Evolutionary conservation across 2,329 filamentous ascomycete genomes (phyloP), one percentile per base, ranked within the genome.

Genomic region (Xylariales sp.): DNA sequence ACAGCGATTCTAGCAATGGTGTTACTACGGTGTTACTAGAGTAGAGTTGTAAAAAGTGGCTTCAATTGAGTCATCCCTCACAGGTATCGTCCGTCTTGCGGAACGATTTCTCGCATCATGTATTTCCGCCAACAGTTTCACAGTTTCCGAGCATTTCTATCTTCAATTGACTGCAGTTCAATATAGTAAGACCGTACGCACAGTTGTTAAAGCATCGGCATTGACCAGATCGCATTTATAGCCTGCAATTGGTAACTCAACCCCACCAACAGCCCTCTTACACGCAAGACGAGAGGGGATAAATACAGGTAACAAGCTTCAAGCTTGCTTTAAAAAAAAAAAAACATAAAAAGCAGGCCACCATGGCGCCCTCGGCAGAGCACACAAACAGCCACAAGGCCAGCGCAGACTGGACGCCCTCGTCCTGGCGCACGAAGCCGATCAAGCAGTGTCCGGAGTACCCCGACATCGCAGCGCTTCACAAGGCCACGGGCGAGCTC

Each of bases 371-470:
- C 32, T 65, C 62, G 10, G 39, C 58, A 39, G 58, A 69, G 49
- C 28, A 36, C 16, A 48, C 70, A 60, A 69, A 73, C 57, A 65
- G 69, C 36, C 49, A 55, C 8, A 48, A 64, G 7, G 43, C 61
- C 41, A 34, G 14, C n/a, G 30, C 61, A 55, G 62, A 66, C 67
- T 91, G 89, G 89, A 80, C 83, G 10, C 90, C 88, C 7, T 82
- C 83, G 76, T 91, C 92, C 50, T 96, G 93, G 93, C 87, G 89
- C 73, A 84, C 86, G 63, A 94, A 93, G 79, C 92, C 92, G 48
- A 92, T 94, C 80, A 92, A 92, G 79, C 93, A 96, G 80, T 83
- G 87, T 12, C 91, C 93, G 34, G 81, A 85, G 43, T 95, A 95
- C 78, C 85, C 88, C 3, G 89, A 94, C 75, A 78, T 83, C 48